phyloP scores from a whole-genome alignment of 2,329 filamentous ascomycete genomes.

The Mycosphaerella sp. region DNA sequence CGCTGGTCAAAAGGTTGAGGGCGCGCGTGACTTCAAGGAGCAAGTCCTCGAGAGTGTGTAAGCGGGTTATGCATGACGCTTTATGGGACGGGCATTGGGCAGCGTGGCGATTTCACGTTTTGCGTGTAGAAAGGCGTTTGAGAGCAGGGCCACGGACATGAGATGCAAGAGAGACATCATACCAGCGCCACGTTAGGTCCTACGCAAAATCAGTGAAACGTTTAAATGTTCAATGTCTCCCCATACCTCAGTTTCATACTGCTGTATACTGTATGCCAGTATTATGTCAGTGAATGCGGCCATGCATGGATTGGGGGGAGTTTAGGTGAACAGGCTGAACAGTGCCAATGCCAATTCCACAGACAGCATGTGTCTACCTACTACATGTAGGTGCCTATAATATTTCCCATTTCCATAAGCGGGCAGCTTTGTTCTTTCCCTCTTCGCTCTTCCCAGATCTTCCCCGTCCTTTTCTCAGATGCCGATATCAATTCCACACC shows the following conservation, averaged over 20 bases:
- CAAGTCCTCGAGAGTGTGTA: slow-evolving; percentile 88
- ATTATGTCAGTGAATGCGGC: no score
- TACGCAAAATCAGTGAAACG: slow-evolving; percentile 24
- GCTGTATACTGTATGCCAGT: slow-evolving; percentile 18
- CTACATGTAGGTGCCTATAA: no score
- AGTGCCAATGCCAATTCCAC: no score
- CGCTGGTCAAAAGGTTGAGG: slow-evolving; percentile 91
- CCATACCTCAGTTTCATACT: background rate
- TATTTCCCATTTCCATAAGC: no score
- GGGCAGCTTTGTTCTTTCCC: no score
- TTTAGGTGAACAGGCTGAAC: no score
- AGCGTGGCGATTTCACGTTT: slow-evolving; percentile 22
- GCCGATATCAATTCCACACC: no score
- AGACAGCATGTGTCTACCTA: no score
- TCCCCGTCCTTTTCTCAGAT: no score
- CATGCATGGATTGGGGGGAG: no score
- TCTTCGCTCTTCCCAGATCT: no score
- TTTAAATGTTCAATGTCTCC: slow-evolving; percentile 18
- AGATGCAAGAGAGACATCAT: slow-evolving; percentile 20
- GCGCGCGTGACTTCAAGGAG: slow-evolving; percentile 90
- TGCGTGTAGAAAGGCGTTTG: slow-evolving; percentile 25
- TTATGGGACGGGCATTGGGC: slow-evolving; percentile 21
- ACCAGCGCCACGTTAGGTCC: slow-evolving; percentile 22
- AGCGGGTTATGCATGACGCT: slow-evolving; percentile 34
- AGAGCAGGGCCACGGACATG: slow-evolving; percentile 22